Evolutionary conservation across 2,329 filamentous ascomycete species (phyloP).

Genomic region (Cryphonectria radicalis): DNA sequence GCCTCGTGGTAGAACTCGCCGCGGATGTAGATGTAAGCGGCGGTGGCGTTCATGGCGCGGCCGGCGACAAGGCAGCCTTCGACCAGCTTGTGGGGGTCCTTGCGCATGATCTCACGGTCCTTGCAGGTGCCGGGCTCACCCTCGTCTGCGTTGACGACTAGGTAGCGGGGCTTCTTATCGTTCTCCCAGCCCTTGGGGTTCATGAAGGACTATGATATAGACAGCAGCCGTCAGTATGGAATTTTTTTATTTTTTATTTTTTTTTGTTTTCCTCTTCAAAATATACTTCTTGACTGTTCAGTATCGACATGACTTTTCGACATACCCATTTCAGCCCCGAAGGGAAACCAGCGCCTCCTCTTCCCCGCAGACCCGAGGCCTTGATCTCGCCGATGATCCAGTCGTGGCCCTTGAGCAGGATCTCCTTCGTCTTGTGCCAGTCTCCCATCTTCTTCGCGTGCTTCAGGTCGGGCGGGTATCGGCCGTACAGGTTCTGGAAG

Average conservation of each 20-base stretch:
- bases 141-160: slow-evolving; percentile 98
- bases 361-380: slow-evolving; percentile 90
- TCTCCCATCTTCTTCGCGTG: slow-evolving; percentile 97
- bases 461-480: slow-evolving; percentile 88
- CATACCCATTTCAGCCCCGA: slow-evolving; percentile 98
- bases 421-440: slow-evolving; percentile 99
- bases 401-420: slow-evolving; percentile 93
- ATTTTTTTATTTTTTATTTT: no score
- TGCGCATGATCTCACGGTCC: slow-evolving; percentile 99
- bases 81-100: slow-evolving; percentile 98
- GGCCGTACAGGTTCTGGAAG: slow-evolving; percentile 97
- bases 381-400: slow-evolving; percentile 99
- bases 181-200: slow-evolving; percentile 99
- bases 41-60: slow-evolving; percentile 97
- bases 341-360: slow-evolving; percentile 96
- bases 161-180: slow-evolving; percentile 91
- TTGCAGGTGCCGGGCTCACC: slow-evolving; percentile 99
- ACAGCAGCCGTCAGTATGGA: slow-evolving; percentile 33
- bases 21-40: slow-evolving; percentile 99
- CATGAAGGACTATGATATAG: slow-evolving; percentile 84
- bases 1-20: slow-evolving; percentile 98
- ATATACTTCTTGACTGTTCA: background rate
- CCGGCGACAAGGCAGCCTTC: slow-evolving; percentile 96
- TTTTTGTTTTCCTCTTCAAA: no score
- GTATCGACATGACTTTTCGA: slow-evolving; percentile 30